These are phyloP conservation scores for Acacia crassicarpa DNA, from an alignment of 306 rosid genomes.

Conservation along the genomic window DNA sequence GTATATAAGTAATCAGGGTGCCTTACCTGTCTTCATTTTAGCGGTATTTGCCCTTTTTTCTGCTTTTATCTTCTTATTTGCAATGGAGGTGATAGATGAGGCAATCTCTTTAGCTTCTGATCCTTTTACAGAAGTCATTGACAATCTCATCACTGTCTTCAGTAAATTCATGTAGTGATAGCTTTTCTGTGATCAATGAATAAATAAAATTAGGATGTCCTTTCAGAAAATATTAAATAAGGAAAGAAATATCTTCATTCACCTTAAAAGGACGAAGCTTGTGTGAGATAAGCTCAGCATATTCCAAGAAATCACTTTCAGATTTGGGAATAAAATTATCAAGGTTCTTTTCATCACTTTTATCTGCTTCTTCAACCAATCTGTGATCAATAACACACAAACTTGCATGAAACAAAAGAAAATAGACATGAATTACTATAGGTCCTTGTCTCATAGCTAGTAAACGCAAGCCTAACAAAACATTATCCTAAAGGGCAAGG, in stretches of 20 bases:
- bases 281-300: slow-evolving; percentile 82
- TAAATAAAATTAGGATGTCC: slow-evolving; percentile 24
- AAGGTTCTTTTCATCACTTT: slow-evolving; percentile 66
- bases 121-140: slow-evolving; percentile 78
- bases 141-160: slow-evolving; percentile 79
- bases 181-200: slow-evolving; percentile 72
- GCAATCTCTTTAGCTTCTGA: slow-evolving; percentile 95
- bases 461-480: no score
- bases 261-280: slow-evolving; percentile 76
- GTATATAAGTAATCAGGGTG: not conserved
- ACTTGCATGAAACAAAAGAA: no score
- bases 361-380: slow-evolving; percentile 88
- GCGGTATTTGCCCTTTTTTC: slow-evolving; percentile 93
- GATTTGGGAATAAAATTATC: slow-evolving; percentile 92
- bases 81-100: slow-evolving; percentile 84
- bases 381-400: slow-evolving; percentile 37
- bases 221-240: not conserved
- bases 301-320: slow-evolving; percentile 83
- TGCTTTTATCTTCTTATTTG: slow-evolving; percentile 85
- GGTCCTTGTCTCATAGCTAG: no score
- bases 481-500: no score
- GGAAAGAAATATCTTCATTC: slow-evolving; percentile 10
- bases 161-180: slow-evolving; percentile 72
- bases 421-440: no score
- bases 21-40: slow-evolving; percentile 81